phyloP scores from a whole-genome alignment of 768 basidiomycete species.

The Epithele typhae region DNA sequence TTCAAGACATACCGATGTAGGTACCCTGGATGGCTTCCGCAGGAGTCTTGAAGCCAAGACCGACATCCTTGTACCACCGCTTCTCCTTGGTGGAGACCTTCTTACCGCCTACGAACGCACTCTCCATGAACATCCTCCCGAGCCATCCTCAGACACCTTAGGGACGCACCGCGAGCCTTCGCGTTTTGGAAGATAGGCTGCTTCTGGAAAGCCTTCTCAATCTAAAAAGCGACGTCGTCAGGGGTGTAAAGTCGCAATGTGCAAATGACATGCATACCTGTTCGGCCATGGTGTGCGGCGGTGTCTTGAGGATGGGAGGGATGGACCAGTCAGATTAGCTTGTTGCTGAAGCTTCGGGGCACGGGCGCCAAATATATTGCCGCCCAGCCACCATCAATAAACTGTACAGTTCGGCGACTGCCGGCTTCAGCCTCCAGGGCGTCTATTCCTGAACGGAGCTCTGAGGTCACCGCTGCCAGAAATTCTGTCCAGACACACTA shows the following conservation, averaged over 20 bases:
- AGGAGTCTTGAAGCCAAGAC: constrained; percentile 95
- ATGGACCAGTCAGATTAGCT: constrained; percentile 14
- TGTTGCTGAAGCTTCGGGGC: constrained; percentile 13
- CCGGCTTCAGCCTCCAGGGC: too few relatives aligned
- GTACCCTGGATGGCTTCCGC: constrained; percentile 92
- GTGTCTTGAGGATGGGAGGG: constrained; percentile 27
- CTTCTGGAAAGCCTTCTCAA: constrained; percentile 98
- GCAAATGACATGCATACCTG: too few relatives aligned
- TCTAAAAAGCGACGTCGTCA: constrained; percentile 38
- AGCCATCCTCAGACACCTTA: background rate
- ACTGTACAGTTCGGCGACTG: constrained; percentile 39
- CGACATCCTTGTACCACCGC: constrained; percentile 99
- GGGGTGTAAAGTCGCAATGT: too few relatives aligned
- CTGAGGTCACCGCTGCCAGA: too few relatives aligned
- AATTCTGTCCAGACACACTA: too few relatives aligned
- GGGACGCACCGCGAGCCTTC: constrained; percentile 81
- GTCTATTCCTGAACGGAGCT: too few relatives aligned
- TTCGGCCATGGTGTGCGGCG: constrained; percentile 34
- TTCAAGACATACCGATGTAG: constrained; percentile 76
- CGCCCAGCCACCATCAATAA: constrained; percentile 34
- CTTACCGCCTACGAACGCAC: constrained; percentile 58
- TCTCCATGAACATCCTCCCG: constrained; percentile 7
- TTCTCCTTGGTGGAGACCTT: constrained; percentile 92
- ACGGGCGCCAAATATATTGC: constrained; percentile 14
- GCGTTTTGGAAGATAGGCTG: constrained; percentile 97